Conservation (phyloP, 805 yeast species). For the Saccharomycopsis selenospora region DNA sequence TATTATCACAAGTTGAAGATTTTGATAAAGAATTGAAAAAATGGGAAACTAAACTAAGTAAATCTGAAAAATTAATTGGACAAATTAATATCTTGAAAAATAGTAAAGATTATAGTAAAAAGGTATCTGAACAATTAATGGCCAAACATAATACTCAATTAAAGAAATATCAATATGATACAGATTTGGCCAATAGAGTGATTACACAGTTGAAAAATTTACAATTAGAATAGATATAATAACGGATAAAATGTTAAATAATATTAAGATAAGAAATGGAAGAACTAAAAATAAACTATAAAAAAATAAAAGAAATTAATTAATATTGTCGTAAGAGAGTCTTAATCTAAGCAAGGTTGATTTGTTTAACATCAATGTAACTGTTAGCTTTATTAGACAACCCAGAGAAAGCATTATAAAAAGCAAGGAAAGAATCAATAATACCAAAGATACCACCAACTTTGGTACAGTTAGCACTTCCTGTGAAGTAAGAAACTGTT, state of each 20-base stretch:
- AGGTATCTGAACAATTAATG: constrained; percentile 57
- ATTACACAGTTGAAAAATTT: not conserved
- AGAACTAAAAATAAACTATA: not conserved
- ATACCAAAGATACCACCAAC: constrained; percentile 54
- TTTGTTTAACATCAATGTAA: constrained; percentile 33
- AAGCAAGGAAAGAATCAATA: constrained; percentile 44
- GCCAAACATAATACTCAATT: constrained; percentile 11
- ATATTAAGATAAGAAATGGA: not conserved
- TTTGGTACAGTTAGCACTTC: constrained; percentile 30
- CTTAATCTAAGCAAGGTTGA: constrained; percentile 22
- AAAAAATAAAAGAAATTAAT: too few species aligned
- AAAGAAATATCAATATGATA: not conserved
- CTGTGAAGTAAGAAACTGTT: constrained; percentile 42
- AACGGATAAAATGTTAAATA: not conserved
- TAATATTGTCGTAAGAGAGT: too few species aligned
- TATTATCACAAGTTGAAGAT: constrained; percentile 75
- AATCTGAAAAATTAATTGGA: constrained; percentile 55
- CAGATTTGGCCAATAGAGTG: not conserved
- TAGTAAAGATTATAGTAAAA: constrained; percentile 72
- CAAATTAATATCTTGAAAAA: constrained; percentile 44
- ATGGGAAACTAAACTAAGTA: constrained; percentile 67
- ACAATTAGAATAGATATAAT: not conserved
- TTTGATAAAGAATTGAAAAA: constrained; percentile 83
- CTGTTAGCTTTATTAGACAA: constrained; percentile 48
- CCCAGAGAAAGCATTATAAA: constrained; percentile 56